These are phyloP conservation scores for Fraxinus angustifolia DNA, from an alignment of 305 asterid species.

Conservation along the genomic window DNA sequence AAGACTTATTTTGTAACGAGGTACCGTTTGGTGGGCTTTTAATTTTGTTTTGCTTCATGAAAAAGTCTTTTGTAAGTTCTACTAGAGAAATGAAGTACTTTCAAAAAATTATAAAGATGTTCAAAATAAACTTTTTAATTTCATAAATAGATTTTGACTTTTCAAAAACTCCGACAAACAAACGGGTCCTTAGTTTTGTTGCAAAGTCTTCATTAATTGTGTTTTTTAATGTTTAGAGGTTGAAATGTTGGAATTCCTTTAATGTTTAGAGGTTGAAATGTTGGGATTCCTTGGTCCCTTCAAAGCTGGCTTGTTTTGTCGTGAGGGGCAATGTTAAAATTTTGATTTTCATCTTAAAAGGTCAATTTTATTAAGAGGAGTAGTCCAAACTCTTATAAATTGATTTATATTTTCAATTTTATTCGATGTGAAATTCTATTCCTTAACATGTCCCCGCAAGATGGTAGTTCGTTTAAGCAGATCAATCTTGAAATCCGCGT, in stretches of 20 bases:
- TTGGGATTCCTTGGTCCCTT: conserved; percentile 49
- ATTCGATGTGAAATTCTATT: too few species aligned
- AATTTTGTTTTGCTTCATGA: neutral
- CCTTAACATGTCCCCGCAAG: too few species aligned
- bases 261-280: neutral
- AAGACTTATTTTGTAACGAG: conserved; percentile 12
- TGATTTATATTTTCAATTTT: too few species aligned
- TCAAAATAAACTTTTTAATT: neutral
- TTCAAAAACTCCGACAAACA: neutral
- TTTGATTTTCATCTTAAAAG: too few species aligned
- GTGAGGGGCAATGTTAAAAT: conserved; percentile 25
- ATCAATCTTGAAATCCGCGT: too few species aligned
- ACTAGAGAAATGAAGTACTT: too few species aligned
- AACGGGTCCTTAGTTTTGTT: neutral
- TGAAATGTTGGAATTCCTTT: conserved; percentile 13
- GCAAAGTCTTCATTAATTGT: conserved; percentile 5
- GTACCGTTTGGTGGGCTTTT: neutral
- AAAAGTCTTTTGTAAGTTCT: neutral
- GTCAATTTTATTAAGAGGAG: too few species aligned
- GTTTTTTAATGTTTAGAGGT: neutral
- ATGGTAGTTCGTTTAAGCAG: too few species aligned
- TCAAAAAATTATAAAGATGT: too few species aligned
- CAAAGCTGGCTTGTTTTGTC: conserved; percentile 61
- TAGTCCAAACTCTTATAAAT: too few species aligned
- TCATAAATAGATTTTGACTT: neutral